These are phyloP conservation scores for Xylariaceae sp. DNA, from an alignment of 2,329 filamentous ascomycete genomes.

Conservation along the genomic window DNA sequence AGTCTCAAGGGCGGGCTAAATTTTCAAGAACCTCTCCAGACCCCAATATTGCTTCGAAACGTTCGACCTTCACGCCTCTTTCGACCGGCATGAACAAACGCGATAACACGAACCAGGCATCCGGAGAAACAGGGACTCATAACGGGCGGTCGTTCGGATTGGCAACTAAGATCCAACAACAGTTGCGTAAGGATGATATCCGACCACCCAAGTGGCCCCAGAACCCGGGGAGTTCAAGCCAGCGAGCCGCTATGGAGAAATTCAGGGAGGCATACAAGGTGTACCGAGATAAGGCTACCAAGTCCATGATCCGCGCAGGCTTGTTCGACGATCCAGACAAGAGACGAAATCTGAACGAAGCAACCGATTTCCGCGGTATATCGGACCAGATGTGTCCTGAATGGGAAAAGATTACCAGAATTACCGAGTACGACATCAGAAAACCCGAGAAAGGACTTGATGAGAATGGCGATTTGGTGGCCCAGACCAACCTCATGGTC, in stretches of 20 bases:
- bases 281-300: slow-evolving; percentile 54
- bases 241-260: slow-evolving; percentile 47
- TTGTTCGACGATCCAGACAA: slow-evolving; percentile 63
- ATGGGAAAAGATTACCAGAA: slow-evolving; percentile 60
- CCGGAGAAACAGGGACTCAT: neutral
- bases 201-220: slow-evolving; percentile 51
- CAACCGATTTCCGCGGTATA: slow-evolving; percentile 63
- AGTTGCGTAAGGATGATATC: slow-evolving; percentile 52
- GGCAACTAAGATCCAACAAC: slow-evolving; percentile 47
- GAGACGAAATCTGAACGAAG: slow-evolving; percentile 57
- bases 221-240: slow-evolving; percentile 48
- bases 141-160: slow-evolving; percentile 21
- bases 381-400: slow-evolving; percentile 68
- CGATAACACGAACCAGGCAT: neutral
- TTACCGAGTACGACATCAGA: slow-evolving; percentile 57
- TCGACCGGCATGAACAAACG: too few relatives aligned
- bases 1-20: slow-evolving; percentile 11
- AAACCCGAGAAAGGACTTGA: slow-evolving; percentile 47
- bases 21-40: slow-evolving; percentile 11
- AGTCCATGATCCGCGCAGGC: slow-evolving; percentile 53
- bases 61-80: neutral
- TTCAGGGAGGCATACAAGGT: slow-evolving; percentile 53
- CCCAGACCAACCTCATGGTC: slow-evolving; percentile 53
- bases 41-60: neutral
- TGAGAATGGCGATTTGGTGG: slow-evolving; percentile 35